Evolutionary conservation across 345 rosid genomes (phyloP).

Genomic region (Fremontodendron californicum): DNA sequence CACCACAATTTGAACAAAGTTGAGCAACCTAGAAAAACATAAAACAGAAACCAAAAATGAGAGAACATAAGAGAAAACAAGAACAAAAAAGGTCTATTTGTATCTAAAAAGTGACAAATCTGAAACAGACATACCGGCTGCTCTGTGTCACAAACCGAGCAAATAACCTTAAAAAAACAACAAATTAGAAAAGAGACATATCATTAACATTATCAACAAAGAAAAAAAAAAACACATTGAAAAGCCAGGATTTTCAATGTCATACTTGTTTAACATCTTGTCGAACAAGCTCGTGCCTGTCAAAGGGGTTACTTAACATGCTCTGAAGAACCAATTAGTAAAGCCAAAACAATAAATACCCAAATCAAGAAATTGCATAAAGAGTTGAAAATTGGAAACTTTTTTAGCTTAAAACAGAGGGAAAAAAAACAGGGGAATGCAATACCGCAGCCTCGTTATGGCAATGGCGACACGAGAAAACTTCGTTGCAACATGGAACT

Average conservation of each 20-base stretch:
- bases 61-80: not conserved
- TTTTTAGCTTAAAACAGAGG: not conserved
- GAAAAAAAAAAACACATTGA: not conserved
- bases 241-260: not conserved
- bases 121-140: slow-evolving; percentile 61
- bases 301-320: slow-evolving; percentile 50
- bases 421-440: not conserved
- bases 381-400: not conserved
- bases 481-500: slow-evolving; percentile 92
- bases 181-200: not conserved
- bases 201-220: not conserved
- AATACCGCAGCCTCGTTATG: slow-evolving; percentile 81
- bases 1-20: slow-evolving; percentile 89
- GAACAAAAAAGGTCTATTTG: not conserved
- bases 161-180: slow-evolving; percentile 51
- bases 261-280: slow-evolving; percentile 73
- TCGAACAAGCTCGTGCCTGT: slow-evolving; percentile 76
- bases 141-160: slow-evolving; percentile 91
- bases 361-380: slow-evolving; percentile 11
- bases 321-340: slow-evolving; percentile 37
- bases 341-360: slow-evolving; percentile 12
- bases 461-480: slow-evolving; percentile 86
- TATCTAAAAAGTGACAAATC: slow-evolving; percentile 5
- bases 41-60: not conserved
- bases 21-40: slow-evolving; percentile 46